phyloP scores from a whole-genome alignment of 2,329 filamentous ascomycete genomes.

The Decorospora gaudefroyi region DNA sequence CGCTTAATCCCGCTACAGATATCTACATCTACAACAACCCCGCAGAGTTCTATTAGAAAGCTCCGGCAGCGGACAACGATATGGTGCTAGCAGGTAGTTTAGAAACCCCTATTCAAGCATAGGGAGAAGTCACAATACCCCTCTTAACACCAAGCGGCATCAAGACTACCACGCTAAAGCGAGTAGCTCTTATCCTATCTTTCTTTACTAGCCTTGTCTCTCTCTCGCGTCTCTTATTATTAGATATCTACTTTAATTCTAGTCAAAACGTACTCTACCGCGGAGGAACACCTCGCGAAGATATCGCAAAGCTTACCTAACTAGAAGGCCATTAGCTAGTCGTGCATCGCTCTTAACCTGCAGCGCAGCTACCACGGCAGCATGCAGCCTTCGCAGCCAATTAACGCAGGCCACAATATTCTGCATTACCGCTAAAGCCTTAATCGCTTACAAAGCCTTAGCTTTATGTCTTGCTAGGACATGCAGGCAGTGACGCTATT shows the following conservation, averaged over 20 bases:
- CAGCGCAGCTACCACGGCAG: not conserved
- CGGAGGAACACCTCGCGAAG: no score
- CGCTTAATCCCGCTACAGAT: no score
- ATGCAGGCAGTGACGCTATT: constrained; percentile 4
- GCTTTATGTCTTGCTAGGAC: constrained; percentile 1
- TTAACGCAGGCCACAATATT: constrained; percentile 4
- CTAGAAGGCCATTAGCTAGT: no score
- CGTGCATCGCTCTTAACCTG: not conserved
- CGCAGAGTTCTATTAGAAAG: not conserved
- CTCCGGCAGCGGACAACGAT: not conserved
- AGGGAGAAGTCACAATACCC: not conserved
- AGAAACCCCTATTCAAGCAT: not conserved
- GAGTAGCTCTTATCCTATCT: not conserved
- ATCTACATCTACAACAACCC: not conserved
- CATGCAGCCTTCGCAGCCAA: not conserved
- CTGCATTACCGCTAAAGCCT: constrained; percentile 2
- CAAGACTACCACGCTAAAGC: not conserved
- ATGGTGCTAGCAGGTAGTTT: not conserved
- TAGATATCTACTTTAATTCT: no score
- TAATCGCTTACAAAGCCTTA: not conserved
- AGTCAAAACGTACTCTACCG: no score
- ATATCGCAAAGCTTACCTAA: no score
- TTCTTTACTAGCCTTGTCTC: no score
- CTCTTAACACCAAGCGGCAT: not conserved
- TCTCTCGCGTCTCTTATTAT: no score